Conservation (phyloP, 2,329 filamentous ascomycete species). For the Alternaria conjuncta region DNA sequence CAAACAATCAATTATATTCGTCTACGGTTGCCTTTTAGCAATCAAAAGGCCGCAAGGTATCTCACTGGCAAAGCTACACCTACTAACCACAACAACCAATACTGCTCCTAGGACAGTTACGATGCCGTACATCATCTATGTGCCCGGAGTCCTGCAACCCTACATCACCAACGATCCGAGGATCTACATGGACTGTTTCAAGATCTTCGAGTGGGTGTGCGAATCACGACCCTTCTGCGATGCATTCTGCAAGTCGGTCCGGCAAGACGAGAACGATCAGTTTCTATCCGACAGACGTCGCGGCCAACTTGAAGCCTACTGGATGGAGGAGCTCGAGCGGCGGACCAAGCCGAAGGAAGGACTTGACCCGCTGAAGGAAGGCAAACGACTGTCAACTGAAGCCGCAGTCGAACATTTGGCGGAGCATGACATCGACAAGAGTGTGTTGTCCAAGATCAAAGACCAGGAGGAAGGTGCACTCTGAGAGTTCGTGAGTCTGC, state of each 20-base stretch:
- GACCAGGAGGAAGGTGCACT: neutral
- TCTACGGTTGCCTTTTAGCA: neutral
- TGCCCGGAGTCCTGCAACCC: constrained; percentile 16
- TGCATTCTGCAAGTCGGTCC: constrained; percentile 18
- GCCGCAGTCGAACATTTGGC: neutral
- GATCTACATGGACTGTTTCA: constrained; percentile 28
- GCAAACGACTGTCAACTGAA: neutral
- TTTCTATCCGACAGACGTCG: constrained; percentile 18
- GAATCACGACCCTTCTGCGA: constrained; percentile 26
- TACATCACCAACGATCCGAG: constrained; percentile 28
- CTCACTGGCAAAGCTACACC: neutral
- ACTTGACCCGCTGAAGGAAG: neutral
- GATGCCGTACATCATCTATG: constrained; percentile 33
- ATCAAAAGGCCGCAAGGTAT: neutral
- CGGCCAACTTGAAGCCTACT: constrained; percentile 21
- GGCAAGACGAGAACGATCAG: constrained; percentile 18
- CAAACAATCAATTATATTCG: neutral
- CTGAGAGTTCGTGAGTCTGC: neutral
- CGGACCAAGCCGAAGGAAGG: neutral
- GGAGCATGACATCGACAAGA: neutral
- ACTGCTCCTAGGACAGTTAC: neutral
- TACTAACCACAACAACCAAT: neutral
- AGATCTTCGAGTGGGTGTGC: constrained; percentile 20
- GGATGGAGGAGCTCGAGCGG: constrained; percentile 3
- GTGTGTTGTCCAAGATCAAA: neutral